These are phyloP conservation scores for Acacia acuminata DNA, from an alignment of 306 rosid genomes.

Conservation along the genomic window DNA sequence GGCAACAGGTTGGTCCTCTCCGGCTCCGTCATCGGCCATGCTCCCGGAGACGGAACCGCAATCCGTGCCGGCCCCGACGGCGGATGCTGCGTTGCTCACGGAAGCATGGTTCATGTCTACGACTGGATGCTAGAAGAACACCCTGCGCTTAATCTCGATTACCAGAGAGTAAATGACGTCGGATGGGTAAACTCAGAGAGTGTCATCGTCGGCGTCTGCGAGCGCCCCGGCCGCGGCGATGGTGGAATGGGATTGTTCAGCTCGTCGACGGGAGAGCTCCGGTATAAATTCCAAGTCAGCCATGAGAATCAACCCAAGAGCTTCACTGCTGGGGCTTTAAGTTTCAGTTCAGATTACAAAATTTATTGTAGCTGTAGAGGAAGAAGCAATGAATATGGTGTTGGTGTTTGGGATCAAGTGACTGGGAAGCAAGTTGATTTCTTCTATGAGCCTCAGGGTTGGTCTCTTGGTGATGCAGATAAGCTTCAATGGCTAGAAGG, in stretches of 20 bases:
- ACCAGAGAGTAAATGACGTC: slow-evolving; percentile 80
- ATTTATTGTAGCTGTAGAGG: slow-evolving; percentile 88
- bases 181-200: slow-evolving; percentile 78
- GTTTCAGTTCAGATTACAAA: slow-evolving; percentile 70
- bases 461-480: slow-evolving; percentile 99
- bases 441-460: slow-evolving; percentile 75
- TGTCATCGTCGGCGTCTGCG: slow-evolving; percentile 72
- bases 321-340: slow-evolving; percentile 87
- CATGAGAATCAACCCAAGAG: slow-evolving; percentile 83
- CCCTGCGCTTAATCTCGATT: slow-evolving; percentile 70
- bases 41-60: slow-evolving; percentile 96
- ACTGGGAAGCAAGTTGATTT: slow-evolving; percentile 85
- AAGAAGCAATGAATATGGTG: slow-evolving; percentile 87
- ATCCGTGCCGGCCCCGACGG: slow-evolving; percentile 92
- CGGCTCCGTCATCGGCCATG: slow-evolving; percentile 59
- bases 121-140: slow-evolving; percentile 95
- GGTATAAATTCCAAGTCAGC: slow-evolving; percentile 70
- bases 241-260: slow-evolving; percentile 90
- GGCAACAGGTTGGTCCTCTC: slow-evolving; percentile 59
- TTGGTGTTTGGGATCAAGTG: slow-evolving; percentile 93
- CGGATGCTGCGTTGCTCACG: slow-evolving; percentile 91
- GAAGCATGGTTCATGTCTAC: slow-evolving; percentile 87
- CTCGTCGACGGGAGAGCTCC: slow-evolving; percentile 67
- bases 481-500: slow-evolving; percentile 87
- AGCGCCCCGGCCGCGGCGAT: slow-evolving; percentile 71